A percentile compares a stretch with the other conserved stretches of the same genome.
Evolutionary conservation across 2,329 filamentous ascomycete species (phyloP).

Genomic region (Nemania sp.): DNA sequence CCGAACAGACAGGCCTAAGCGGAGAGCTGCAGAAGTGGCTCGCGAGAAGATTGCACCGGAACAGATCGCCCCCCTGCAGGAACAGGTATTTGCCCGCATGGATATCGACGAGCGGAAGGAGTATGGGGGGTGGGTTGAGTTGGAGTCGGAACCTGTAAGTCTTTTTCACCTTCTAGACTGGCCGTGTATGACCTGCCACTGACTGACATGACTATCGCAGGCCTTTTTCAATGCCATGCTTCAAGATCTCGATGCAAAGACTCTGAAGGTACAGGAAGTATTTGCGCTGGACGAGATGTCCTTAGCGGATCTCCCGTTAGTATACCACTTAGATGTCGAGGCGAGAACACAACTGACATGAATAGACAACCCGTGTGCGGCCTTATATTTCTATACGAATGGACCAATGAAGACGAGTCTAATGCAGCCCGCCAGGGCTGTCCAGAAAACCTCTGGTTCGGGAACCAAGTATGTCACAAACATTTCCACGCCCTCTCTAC

Average conservation of each 20-base stretch:
- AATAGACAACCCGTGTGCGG: conserved; percentile 79
- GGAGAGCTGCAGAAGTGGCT: conserved; percentile 56
- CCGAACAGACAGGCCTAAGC: conserved; percentile 55
- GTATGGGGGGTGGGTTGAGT: conserved; percentile 82
- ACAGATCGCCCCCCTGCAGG: conserved; percentile 54
- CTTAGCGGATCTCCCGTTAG: conserved; percentile 71
- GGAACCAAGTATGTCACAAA: conserved; percentile 76
- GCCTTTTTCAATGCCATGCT: conserved; percentile 89
- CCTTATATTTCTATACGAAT: conserved; percentile 89
- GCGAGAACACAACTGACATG: background rate
- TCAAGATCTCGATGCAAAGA: conserved; percentile 78
- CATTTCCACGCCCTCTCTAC: background rate
- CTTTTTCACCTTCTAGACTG: background rate
- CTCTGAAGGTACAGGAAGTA: conserved; percentile 81
- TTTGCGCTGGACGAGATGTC: conserved; percentile 76
- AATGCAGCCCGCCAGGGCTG: conserved; percentile 64
- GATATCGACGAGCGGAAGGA: conserved; percentile 64
- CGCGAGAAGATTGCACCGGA: conserved; percentile 51
- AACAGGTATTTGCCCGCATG: conserved; percentile 61
- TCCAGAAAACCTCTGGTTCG: conserved; percentile 85
- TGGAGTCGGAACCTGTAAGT: conserved; percentile 88
- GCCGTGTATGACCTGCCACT: conserved; percentile 22
- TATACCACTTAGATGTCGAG: conserved; percentile 46
- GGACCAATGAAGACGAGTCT: conserved; percentile 64
- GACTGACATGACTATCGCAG: conserved; percentile 55